Evolutionary conservation across 257 asterid genomes (phyloP).

Genomic region (Thymus mandschuricus): DNA sequence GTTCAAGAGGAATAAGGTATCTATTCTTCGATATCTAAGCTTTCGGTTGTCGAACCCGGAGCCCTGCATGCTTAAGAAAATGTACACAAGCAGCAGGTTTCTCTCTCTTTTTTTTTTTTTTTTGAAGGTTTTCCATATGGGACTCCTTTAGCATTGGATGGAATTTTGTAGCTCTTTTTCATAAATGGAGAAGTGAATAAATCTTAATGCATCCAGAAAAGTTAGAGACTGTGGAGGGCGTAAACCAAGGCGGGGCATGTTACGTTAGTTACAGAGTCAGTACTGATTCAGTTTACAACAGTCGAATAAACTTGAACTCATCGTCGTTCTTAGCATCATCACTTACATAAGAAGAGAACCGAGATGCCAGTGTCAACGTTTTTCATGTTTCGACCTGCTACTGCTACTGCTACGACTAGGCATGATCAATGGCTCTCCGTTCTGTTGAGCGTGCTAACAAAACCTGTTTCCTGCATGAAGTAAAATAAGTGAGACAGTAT

Average conservation of each 20-base stretch:
- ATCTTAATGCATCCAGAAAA: not conserved
- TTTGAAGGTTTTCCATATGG: not conserved
- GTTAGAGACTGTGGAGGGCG: not conserved
- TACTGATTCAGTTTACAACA: slow-evolving; percentile 20
- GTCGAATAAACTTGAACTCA: not conserved
- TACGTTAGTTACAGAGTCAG: not conserved
- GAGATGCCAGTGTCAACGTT: not conserved
- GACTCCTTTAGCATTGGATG: not conserved
- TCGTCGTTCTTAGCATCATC: not conserved
- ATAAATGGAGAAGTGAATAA: not conserved
- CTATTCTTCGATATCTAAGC: slow-evolving; percentile 26
- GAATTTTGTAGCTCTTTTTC: not conserved
- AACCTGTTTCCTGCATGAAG: slow-evolving; percentile 35
- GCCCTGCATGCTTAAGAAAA: slow-evolving; percentile 17
- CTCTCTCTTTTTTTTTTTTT: not conserved
- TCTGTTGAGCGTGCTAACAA: slow-evolving; percentile 20
- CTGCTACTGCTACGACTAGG: not conserved
- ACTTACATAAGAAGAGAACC: not conserved
- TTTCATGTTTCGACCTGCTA: slow-evolving; percentile 1
- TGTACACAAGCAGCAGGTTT: not conserved
- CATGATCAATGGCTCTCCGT: not conserved
- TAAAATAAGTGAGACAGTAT: not conserved
- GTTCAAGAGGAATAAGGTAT: slow-evolving; percentile 52
- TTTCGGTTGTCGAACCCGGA: slow-evolving; percentile 23
- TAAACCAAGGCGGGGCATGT: too few relatives aligned